Evolutionary conservation across 2,329 filamentous ascomycete species (phyloP).

Genomic region (Penicillium psychrosexuale): DNA sequence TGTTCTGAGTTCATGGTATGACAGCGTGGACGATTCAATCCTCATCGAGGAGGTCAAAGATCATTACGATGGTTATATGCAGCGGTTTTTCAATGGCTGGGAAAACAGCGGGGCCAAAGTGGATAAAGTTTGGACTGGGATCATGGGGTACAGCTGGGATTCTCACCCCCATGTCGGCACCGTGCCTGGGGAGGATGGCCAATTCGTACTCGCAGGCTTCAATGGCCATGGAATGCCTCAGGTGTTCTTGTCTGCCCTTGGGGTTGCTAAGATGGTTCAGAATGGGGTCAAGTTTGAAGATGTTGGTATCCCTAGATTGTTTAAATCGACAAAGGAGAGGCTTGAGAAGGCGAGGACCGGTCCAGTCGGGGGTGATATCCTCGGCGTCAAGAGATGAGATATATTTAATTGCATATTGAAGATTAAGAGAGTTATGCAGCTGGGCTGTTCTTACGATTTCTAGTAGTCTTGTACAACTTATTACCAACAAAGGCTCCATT

Average conservation of each 20-base stretch:
- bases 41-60: slow-evolving; percentile 50
- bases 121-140: slow-evolving; percentile 41
- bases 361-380: background rate
- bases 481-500: background rate
- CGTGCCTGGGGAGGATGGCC: slow-evolving; percentile 43
- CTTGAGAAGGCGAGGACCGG: background rate
- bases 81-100: slow-evolving; percentile 38
- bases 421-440: background rate
- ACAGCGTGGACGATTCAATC: slow-evolving; percentile 45
- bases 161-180: slow-evolving; percentile 54
- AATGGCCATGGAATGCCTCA: slow-evolving; percentile 69
- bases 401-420: background rate
- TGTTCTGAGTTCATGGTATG: slow-evolving; percentile 44
- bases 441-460: no score
- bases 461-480: background rate
- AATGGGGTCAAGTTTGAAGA: slow-evolving; percentile 28
- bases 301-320: slow-evolving; percentile 33
- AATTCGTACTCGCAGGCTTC: slow-evolving; percentile 61
- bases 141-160: slow-evolving; percentile 55
- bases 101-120: slow-evolving; percentile 34
- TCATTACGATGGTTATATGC: slow-evolving; percentile 41
- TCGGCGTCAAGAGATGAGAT: background rate
- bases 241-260: slow-evolving; percentile 54
- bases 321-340: slow-evolving; percentile 23
- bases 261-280: slow-evolving; percentile 56